Conservation (phyloP, 1,139 yeast genomes). For the Taphrina betulina region DNA sequence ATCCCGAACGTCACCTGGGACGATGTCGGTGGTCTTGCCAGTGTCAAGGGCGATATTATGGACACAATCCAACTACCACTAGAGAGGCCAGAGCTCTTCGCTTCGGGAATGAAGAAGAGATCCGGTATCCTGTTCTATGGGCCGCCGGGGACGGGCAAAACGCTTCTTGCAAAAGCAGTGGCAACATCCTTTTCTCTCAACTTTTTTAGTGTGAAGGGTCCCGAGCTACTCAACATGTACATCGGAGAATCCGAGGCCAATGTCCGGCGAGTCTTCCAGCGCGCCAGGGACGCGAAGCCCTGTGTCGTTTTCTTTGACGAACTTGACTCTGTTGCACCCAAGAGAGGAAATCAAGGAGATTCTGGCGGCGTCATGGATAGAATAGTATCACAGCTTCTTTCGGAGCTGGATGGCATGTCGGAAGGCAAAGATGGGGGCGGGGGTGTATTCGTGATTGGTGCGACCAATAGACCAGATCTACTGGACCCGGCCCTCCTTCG, state of each 20-base stretch:
- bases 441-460: slow-evolving; percentile 96
- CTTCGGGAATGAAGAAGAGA: slow-evolving; percentile 85
- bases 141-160: slow-evolving; percentile 98
- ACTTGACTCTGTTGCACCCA: slow-evolving; percentile 95
- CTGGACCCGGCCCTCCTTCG: slow-evolving; percentile 89
- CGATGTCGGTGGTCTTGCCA: slow-evolving; percentile 86
- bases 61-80: slow-evolving; percentile 96
- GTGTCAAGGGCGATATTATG: slow-evolving; percentile 84
- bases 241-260: slow-evolving; percentile 98
- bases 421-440: slow-evolving; percentile 78
- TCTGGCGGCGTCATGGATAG: slow-evolving; percentile 71
- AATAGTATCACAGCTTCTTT: slow-evolving; percentile 88
- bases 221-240: slow-evolving; percentile 93
- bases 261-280: slow-evolving; percentile 88
- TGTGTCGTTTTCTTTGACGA: slow-evolving; percentile 97
- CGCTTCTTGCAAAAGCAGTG: slow-evolving; percentile 90
- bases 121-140: slow-evolving; percentile 91
- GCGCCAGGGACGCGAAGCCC: slow-evolving; percentile 93
- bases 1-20: slow-evolving; percentile 96
- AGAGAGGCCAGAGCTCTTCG: slow-evolving; percentile 85
- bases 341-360: slow-evolving; percentile 96
- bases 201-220: slow-evolving; percentile 89
- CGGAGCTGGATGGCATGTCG: slow-evolving; percentile 97
- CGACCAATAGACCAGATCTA: slow-evolving; percentile 92
- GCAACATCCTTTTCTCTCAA: slow-evolving; percentile 92